Base-by-base conservation (phyloP, 495 filamentous ascomycete species). In the Penicillium longicatenatum region DNA sequence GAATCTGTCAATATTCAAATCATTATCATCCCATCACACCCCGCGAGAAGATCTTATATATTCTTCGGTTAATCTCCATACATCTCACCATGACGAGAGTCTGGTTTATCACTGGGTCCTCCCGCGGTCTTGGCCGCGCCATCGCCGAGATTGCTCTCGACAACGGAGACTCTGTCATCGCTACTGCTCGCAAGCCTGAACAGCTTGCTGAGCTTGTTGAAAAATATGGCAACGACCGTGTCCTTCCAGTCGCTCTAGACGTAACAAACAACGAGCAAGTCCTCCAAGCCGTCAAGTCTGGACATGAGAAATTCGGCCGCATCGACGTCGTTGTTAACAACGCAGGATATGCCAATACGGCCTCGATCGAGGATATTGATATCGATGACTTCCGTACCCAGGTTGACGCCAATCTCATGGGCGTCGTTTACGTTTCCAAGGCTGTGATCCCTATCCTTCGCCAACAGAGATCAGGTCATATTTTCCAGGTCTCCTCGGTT, bases 31-130 rank as follows among this genome's bases (percentile, higher is more conserved):
- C 3, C 4, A 26, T 26, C 26, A 2, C 26, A 26, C 7, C 3
- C 1, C 7, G 7, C 26, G 1, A 5, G 26, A 26, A 26, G 3
- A 26, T 26, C 3, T 26, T 6, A 26, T 26, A 26, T 3, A 0
- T 26, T 26, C 26, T 26, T 2, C 3, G 0, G 7, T 26, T 26
- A 0, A 26, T 2, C 7, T 26, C 26, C 26, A 26, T 6, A 26
- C 26, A 26, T 4, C 26, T 26, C 31, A 35, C 31, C 12, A 39
- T 39, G 37, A 17, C 37, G 14, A 39, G 5, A 17, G 16, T 39
- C 4, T 84, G 75, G 72, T 68, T 84, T 61, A 78, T 84, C 65
- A 78, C 75, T 10, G 81, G 76, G 45, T 66, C 73, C 47, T 79
- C 78, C 31, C 75, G 71, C 9, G 81, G 81, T 55, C 80, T 84